Conservation (phyloP, 305 asterid genomes). For the Plantago lanceolata region DNA sequence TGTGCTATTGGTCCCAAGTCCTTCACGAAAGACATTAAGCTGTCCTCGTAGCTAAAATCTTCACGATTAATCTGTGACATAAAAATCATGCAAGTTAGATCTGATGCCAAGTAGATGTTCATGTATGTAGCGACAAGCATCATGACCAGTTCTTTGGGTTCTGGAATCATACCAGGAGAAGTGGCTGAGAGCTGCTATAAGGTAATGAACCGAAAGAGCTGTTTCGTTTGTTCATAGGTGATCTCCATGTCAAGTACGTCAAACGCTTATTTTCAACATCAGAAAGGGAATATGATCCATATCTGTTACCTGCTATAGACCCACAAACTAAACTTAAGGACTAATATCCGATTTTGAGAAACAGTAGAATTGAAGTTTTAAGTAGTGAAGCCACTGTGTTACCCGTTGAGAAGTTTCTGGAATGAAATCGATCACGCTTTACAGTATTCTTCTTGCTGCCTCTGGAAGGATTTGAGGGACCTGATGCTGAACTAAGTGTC, state of each 20-base stretch:
- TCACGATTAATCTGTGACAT: conserved; percentile 37
- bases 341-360: neutral
- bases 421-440: conserved; percentile 4
- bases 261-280: conserved; percentile 36
- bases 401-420: conserved; percentile 29
- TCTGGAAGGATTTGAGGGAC: conserved; percentile 26
- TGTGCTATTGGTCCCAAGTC: conserved; percentile 69
- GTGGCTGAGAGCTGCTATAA: conserved; percentile 21
- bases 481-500: conserved; percentile 15
- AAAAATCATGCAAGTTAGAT: neutral
- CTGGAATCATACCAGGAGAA: conserved; percentile 36
- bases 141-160: neutral
- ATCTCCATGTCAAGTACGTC: conserved; percentile 32
- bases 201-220: conserved; percentile 9
- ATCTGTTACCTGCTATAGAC: conserved; percentile 26
- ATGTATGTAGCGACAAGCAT: neutral
- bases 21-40: conserved; percentile 51
- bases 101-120: neutral
- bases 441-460: conserved; percentile 26
- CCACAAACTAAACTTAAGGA: neutral
- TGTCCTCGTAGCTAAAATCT: conserved; percentile 43
- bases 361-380: neutral
- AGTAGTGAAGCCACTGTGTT: neutral
- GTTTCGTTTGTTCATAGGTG: conserved; percentile 12
- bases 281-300: conserved; percentile 21